These are phyloP conservation scores for Metschnikowia baotianmanensis DNA, from an alignment of 805 yeast species.

Conservation along the genomic window DNA sequence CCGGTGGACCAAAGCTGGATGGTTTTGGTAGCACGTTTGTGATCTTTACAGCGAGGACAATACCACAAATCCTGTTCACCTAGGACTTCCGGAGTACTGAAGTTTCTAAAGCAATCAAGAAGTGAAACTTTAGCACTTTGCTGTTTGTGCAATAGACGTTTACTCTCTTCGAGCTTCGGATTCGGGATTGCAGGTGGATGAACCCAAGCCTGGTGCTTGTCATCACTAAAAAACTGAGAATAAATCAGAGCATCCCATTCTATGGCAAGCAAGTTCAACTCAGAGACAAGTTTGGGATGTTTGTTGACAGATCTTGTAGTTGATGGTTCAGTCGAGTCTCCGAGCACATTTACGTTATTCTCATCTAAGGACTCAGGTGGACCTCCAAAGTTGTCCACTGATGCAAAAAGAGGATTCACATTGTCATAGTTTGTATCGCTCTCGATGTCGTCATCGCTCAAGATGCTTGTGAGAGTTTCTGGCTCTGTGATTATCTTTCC, in stretches of 20 bases:
- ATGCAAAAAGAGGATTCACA: constrained; percentile 14
- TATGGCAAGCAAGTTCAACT: constrained; percentile 46
- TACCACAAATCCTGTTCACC: constrained; percentile 93
- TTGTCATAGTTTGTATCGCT: constrained; percentile 23
- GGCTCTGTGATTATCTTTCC: background rate
- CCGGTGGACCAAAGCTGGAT: constrained; percentile 94
- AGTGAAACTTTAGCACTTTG: constrained; percentile 50
- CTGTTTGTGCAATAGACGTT: constrained; percentile 31
- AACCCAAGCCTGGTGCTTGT: constrained; percentile 56
- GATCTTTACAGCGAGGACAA: constrained; percentile 86
- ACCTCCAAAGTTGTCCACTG: constrained; percentile 10
- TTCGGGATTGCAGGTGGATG: constrained; percentile 43
- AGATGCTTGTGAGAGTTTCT: constrained; percentile 4
- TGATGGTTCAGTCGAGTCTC: background rate
- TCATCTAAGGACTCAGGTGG: constrained; percentile 4
- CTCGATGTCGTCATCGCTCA: constrained; percentile 29
- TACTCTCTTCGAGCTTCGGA: constrained; percentile 51
- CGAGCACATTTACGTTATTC: background rate
- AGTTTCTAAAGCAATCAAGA: constrained; percentile 70
- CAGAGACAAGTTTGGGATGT: constrained; percentile 18
- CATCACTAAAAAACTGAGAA: constrained; percentile 49
- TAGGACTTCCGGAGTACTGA: constrained; percentile 78
- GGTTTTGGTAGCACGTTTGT: constrained; percentile 85
- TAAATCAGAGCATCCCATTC: constrained; percentile 59
- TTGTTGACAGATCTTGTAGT: background rate